Evolutionary conservation across 225 moss, liverwort and hornwort genomes (phyloP), one percentile per base, ranked within the genome.

Genomic region (Pseudoscleropodium purum): DNA sequence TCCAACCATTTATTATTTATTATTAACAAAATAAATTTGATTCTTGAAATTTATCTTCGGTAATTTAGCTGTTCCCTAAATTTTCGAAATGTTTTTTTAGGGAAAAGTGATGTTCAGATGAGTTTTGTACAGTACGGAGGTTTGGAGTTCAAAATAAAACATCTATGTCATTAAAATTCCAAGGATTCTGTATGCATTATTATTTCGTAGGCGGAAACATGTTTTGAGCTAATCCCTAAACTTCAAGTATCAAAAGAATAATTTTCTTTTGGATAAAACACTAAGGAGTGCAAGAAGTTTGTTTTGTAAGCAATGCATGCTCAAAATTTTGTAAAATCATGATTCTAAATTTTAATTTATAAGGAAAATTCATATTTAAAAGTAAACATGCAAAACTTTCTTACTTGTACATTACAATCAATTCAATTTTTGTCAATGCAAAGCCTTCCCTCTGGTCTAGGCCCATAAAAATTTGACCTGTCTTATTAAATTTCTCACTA

Each of bases 201-300:
- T 18, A 2, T 10, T 9, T 23, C 13, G 7, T 4, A 20, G 2
- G n/a, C 0, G 2, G 37, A 69, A 6, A 39, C 2, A n/a, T n/a
- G 13, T 13, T 69, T 20, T 68, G 11, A 68, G 19, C 6, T 20
- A 37, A 68, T 1, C 11, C 1, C 1, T 68, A 6, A 20, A 69
- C 24, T n/a, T 4, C n/a, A n/a, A 13, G 21, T n/a, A 27, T 37
- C 6, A 6, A 37, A 37, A 21, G 6, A 68, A 11, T 1, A 68
- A 20, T 13, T 7, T 57, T 57, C 6, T 57, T 20, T 19, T 47
- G 16, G 52, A 21, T 9, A 20, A 20, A 21, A 21, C 8, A 57
- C 57, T 8, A 9, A 21, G 18, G 9, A 57, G 57, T 9, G 57
- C 21, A 3, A 5, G 21, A 57, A 20, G 21, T 21, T 57, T 57